These are phyloP conservation scores for Teratosphaeriaceae sp. DNA, from an alignment of 2,329 filamentous ascomycete species.

Conservation along the genomic window DNA sequence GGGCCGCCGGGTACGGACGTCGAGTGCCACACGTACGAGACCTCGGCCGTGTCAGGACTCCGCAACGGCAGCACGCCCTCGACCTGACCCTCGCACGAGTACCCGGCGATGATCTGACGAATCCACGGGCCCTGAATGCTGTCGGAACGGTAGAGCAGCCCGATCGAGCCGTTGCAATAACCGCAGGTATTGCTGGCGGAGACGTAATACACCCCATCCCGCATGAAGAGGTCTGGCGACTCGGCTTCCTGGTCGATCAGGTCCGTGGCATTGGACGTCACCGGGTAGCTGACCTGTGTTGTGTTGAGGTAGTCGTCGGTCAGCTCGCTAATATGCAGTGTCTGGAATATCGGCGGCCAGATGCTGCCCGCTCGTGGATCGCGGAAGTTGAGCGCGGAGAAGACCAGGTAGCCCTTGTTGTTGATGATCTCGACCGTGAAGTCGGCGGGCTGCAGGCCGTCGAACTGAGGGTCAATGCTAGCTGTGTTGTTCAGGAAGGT, in stretches of 20 bases:
- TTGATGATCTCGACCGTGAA: slow-evolving; percentile 15
- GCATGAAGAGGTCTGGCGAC: slow-evolving; percentile 18
- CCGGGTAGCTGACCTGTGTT: slow-evolving; percentile 14
- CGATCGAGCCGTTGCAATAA: slow-evolving; percentile 20
- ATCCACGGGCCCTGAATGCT: slow-evolving; percentile 20
- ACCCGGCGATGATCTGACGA: slow-evolving; percentile 19
- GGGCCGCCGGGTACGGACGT: slow-evolving; percentile 17
- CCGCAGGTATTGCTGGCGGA: slow-evolving; percentile 19
- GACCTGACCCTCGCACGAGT: slow-evolving; percentile 19
- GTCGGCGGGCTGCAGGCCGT: slow-evolving; percentile 16
- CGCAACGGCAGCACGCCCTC: slow-evolving; percentile 18
- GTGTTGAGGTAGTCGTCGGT: slow-evolving; percentile 17
- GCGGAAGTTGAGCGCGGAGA: slow-evolving; percentile 18
- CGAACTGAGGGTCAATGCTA: slow-evolving; percentile 16
- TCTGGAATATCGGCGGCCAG: slow-evolving; percentile 22
- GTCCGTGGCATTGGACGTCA: slow-evolving; percentile 12
- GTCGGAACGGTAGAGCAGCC: slow-evolving; percentile 14
- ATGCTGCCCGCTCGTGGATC: slow-evolving; percentile 16
- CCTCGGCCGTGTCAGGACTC: slow-evolving; percentile 9
- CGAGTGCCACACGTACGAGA: slow-evolving; percentile 18
- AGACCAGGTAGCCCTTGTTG: slow-evolving; percentile 18
- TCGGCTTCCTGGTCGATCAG: slow-evolving; percentile 20
- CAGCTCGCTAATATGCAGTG: slow-evolving; percentile 15
- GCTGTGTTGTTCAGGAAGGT: slow-evolving; percentile 10
- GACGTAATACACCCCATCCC: slow-evolving; percentile 16